Evolutionary conservation across 2,329 filamentous ascomycete genomes (phyloP).

Genomic region (Cladosporium sp.): DNA sequence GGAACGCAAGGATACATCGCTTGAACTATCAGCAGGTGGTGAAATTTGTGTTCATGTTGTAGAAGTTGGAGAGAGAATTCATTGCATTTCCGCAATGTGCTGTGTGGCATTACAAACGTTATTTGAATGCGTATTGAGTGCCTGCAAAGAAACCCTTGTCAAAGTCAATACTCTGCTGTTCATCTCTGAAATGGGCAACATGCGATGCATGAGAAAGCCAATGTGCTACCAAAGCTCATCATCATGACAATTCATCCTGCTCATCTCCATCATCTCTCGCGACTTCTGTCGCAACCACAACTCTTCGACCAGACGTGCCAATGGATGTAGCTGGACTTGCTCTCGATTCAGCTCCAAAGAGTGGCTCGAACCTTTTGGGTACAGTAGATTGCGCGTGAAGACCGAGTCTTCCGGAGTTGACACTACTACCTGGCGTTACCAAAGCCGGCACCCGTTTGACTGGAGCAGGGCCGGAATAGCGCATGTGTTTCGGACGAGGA

Average conservation of each 20-base stretch:
- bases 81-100: not conserved
- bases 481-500: not conserved
- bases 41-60: not conserved
- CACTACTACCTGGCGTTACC: not conserved
- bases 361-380: not conserved
- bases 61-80: not conserved
- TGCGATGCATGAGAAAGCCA: not conserved
- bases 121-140: not conserved
- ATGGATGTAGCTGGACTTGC: not conserved
- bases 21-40: not conserved
- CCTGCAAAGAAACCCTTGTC: not conserved
- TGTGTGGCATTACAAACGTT: not conserved
- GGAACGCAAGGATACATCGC: not conserved
- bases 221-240: not conserved
- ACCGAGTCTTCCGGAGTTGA: not conserved
- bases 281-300: not conserved
- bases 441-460: not conserved
- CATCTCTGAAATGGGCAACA: not conserved
- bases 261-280: not conserved
- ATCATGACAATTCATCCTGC: constrained; percentile 1
- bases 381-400: not conserved
- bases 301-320: not conserved
- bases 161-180: not conserved
- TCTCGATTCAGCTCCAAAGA: not conserved
- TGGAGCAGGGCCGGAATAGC: not conserved